Base-by-base conservation (phyloP, 2,329 filamentous ascomycete species). In the Cladosporium phlei region DNA sequence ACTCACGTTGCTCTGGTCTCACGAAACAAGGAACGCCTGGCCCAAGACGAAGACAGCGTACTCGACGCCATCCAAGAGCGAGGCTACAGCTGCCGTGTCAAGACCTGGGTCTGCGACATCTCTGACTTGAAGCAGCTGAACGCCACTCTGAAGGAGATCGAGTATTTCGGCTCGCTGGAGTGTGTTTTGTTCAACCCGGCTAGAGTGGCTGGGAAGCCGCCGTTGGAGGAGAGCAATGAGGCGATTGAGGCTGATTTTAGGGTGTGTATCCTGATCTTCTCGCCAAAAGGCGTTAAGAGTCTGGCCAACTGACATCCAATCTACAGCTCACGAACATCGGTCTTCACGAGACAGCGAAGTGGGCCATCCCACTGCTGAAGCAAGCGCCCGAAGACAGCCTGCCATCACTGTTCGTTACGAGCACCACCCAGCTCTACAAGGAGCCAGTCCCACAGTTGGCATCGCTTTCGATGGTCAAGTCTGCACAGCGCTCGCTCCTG, bases 101-200 rank as follows among this genome's bases (percentile, higher is more conserved):
- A 68, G 48, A 73, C 66, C 0, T 69, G 72, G 52, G 55, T 57
- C 4, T 64, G 71, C 33, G 74, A 78, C 51, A 59, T 78, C 7
- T 59, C 65, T 11, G 64, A 76, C 40, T 56, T 66, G 1, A 50
- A 56, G 0, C 60, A 63, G 3, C 62, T 77, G 29, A 59, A 61
- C 4, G 55, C 52, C 10, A 66, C 66, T 0, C 61, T 78, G 4
- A 55, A 64, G 5, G 59, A 73, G 28, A 64, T 73, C 4, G 70
- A 71, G n/a, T 61, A 65, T 1, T 62, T 68, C 37, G 70, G 69
- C 14, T 52, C 56, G 2, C 59, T 76, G 1, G 71, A 76, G 37
- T 71, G 70, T 17, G 63, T 78, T 3, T 68, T 76, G 33, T 78
- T 72, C 65, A 79, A 79, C 52, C 74, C 75, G 0, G 76, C 75